Conservation (phyloP, 257 asterid genomes). For the Solanum habrochaites region DNA sequence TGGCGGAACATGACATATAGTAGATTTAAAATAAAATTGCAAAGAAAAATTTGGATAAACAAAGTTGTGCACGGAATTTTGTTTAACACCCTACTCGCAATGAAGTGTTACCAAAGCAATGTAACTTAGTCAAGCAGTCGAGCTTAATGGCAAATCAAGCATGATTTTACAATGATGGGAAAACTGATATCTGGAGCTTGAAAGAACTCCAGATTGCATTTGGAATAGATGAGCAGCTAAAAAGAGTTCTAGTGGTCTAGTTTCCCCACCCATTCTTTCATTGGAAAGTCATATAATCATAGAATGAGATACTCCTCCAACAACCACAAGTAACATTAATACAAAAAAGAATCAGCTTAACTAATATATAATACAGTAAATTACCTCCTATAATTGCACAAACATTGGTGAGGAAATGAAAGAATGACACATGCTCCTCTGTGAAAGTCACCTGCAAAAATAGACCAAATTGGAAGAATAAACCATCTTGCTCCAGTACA, state of each 20-base stretch:
- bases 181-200: background rate
- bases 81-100: background rate
- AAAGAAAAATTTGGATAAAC: background rate
- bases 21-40: background rate
- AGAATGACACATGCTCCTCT: constrained; percentile 78
- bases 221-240: background rate
- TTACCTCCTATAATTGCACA: constrained; percentile 98
- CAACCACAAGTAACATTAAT: background rate
- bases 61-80: background rate
- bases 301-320: background rate
- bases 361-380: background rate
- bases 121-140: background rate
- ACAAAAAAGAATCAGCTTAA: background rate
- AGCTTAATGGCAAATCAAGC: background rate
- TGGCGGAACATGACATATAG: background rate
- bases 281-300: background rate
- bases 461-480: background rate
- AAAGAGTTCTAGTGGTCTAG: background rate
- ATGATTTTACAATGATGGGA: background rate
- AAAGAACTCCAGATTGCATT: background rate
- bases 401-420: constrained; percentile 82
- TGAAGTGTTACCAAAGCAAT: background rate
- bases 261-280: background rate
- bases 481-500: background rate
- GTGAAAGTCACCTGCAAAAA: constrained; percentile 68